phyloP scores from a whole-genome alignment of 2,329 filamentous ascomycete genomes.

The Bipolaris oryzae region DNA sequence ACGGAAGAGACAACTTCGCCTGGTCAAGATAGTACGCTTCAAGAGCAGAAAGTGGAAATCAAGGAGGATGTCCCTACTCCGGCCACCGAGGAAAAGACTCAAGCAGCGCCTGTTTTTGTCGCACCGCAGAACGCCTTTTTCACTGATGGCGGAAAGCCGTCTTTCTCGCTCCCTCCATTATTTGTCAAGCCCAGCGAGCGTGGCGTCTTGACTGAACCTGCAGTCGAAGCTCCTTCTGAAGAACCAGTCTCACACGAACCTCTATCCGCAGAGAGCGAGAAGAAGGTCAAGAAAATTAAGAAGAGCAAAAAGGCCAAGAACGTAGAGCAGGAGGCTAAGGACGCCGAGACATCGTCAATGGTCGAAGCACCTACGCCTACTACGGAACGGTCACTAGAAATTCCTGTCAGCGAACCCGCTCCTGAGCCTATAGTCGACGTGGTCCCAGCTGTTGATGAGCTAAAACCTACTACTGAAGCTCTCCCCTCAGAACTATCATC shows the following conservation, averaged over 20 bases:
- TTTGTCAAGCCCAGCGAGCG: constrained; percentile 1
- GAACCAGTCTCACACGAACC: constrained; percentile 18
- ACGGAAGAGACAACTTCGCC: neutral
- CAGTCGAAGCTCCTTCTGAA: neutral
- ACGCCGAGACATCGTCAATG: constrained; percentile 15
- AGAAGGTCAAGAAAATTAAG: constrained; percentile 31
- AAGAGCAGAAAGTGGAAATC: neutral
- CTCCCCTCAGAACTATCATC: neutral
- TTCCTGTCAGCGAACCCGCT: neutral
- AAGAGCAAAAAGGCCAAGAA: constrained; percentile 41
- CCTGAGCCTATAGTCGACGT: neutral
- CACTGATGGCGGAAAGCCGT: constrained; percentile 1
- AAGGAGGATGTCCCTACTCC: neutral
- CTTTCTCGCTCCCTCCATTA: constrained; percentile 1
- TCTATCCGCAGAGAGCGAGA: constrained; percentile 22
- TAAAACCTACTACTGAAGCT: neutral
- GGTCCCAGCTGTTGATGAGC: neutral
- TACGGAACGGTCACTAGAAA: constrained; percentile 11
- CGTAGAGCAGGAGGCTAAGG: constrained; percentile 27
- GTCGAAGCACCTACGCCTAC: constrained; percentile 8
- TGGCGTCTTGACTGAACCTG: constrained; percentile 2
- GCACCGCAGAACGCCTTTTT: neutral
- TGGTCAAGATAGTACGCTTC: neutral
- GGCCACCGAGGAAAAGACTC: neutral
- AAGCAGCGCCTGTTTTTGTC: neutral